Evolutionary conservation across 345 rosid genomes (phyloP), one percentile per base, ranked within the genome.

Genomic region (Streptanthus diversifolius): DNA sequence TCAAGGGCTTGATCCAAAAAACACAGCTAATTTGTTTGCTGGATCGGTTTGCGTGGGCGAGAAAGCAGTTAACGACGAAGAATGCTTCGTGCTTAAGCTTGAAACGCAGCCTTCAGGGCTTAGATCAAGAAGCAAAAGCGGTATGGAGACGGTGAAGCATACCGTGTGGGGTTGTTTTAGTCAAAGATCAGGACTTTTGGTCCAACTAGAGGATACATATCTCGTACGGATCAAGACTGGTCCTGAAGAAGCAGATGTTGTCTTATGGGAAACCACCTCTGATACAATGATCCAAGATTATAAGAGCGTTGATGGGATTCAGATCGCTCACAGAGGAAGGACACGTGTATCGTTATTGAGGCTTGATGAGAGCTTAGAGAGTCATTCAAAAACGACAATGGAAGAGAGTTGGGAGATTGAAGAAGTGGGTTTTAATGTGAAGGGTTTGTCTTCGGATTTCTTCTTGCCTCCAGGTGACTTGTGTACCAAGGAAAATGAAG

Each of bases 361-460:
- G 72, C 87, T 80, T 17, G 93, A 93, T 1, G 95, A 87, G 75
- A 77, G 57, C 55, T 64, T 84, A 1, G 95, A 83, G 44, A 75
- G 74, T 3, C 89, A 87, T 81, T 80, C 96, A 3, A 85, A 90
- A 82, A 91, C 97, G 0, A 81, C 83, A 64, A 86, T 95, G 95
- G 99, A 95, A 74, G 99, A 95, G 82, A 64, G 57, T 12, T 95
- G 99, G 99, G 66, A 75, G 6, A 95, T 95, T 8, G 97, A 95
- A 82, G 99, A 95, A 71, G 83, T 91, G 13, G 99, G 91, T 13
- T 95, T 91, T 65, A 90, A 91, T 79, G 85, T 95, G 4, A 80
- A 84, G 22, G 99, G 99, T 12, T 72, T 95, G 82, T 83, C 96
- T 5, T 86, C 82, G 51, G 96, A 95, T 52, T 90, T 90, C 66